Percentiles rank a stretch among this genome's conserved stretches.
phyloP scores from a whole-genome alignment of 2,329 filamentous ascomycete genomes.

The Pseudopithomyces maydicus region DNA sequence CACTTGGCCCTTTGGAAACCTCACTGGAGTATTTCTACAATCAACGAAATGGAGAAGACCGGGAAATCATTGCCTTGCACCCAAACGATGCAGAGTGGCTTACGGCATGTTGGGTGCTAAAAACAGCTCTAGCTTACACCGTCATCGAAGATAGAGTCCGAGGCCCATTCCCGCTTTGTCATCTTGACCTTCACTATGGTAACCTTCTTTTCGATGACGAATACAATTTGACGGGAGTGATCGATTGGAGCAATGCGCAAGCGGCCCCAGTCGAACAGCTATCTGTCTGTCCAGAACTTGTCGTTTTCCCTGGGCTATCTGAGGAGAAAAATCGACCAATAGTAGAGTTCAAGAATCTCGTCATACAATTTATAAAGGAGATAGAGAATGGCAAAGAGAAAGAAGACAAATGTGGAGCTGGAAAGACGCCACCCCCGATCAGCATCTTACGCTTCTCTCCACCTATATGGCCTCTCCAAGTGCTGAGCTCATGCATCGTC shows the following conservation, averaged over 20 bases:
- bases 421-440: too few relatives aligned
- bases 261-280: slow-evolving; percentile 21
- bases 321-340: slow-evolving; percentile 19
- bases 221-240: slow-evolving; percentile 45
- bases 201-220: slow-evolving; percentile 52
- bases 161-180: slow-evolving; percentile 46
- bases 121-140: slow-evolving; percentile 20
- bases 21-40: slow-evolving; percentile 9
- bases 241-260: slow-evolving; percentile 10
- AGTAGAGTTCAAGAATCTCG: slow-evolving; percentile 6
- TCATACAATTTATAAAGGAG: too few relatives aligned
- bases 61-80: slow-evolving; percentile 19
- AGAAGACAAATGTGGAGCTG: too few relatives aligned
- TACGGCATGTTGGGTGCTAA: slow-evolving; percentile 23
- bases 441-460: slow-evolving; percentile 17
- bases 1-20: slow-evolving; percentile 18
- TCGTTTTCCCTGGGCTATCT: slow-evolving; percentile 19
- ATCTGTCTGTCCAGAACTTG: slow-evolving; percentile 40
- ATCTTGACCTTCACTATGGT: slow-evolving; percentile 42
- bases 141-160: slow-evolving; percentile 24
- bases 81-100: slow-evolving; percentile 19
- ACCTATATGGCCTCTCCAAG: slow-evolving; percentile 21
- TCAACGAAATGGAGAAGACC: too few relatives aligned
- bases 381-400: too few relatives aligned
- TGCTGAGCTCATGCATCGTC: slow-evolving; percentile 19